Base-by-base conservation (phyloP, 2,329 filamentous ascomycete species). In the Remersonia thermophila region DNA sequence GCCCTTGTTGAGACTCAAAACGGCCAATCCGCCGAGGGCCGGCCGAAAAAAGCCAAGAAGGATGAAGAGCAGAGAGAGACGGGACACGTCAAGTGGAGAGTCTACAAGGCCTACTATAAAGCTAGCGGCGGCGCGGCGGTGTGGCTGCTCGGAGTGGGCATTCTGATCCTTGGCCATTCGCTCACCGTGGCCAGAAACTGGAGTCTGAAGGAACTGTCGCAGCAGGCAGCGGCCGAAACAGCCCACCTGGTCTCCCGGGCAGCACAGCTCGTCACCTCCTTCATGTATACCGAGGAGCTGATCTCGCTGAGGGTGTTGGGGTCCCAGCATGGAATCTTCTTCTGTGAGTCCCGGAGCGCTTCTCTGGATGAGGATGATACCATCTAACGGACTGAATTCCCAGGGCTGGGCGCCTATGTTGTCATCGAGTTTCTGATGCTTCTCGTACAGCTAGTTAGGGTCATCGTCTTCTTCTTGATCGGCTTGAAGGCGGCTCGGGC, bases 151-250 rank as follows among this genome's bases (percentile, higher is more conserved):
- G 49, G 50, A 13, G 17, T 56, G 2, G 38, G 37, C 7, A 31
- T 46, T 2, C 37, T 55, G 3, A 33, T 55, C 13, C 35, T 57
- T 6, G 31, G 40, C 7, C 53, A 54, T 13, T 36, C 49, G 11
- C 28, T 53, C 6, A 39, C 40, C 2, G 49, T 58, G 3, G 47
- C 45, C 7, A 44, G 52, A 11, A 54, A 53, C 0, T 58, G 55
- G 54, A 53, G 54, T 31, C 43, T 58, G 30, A 58, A 58, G 37
- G 51, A 57, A 27, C 47, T 58, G 6, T 47, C 55, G 0, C 49
- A 51, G 12, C 51, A 49, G 28, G 45, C 51, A 3, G 41, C 48
- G 2, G 35, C 44, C 7, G 47, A 45, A 15, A 35, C 38, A 4
- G 31, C 36, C 15, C 20, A 32, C 12, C 30, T 42, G n/a, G 27